phyloP scores from a whole-genome alignment of 2,329 filamentous ascomycete genomes.

The Penicillium hordei region DNA sequence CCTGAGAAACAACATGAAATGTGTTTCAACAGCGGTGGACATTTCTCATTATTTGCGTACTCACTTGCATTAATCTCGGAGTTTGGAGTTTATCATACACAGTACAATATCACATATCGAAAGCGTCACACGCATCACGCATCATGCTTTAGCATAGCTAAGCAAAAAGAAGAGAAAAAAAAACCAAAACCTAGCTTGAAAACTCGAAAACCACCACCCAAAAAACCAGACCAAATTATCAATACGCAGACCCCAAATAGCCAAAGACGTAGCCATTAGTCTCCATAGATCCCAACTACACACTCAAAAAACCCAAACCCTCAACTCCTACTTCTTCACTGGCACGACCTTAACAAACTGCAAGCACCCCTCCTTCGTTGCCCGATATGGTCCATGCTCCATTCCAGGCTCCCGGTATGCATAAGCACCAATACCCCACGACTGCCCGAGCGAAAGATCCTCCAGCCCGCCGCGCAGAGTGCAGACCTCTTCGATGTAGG shows the following conservation, averaged over 20 bases:
- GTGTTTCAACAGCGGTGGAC: not conserved
- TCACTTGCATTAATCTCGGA: not conserved
- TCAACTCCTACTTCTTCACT: not conserved
- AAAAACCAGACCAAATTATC: not conserved
- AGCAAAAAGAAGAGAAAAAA: not conserved
- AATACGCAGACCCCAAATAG: not conserved
- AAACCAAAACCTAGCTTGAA: not conserved
- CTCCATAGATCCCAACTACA: not conserved
- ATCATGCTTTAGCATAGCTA: not conserved
- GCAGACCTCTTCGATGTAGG: constrained; percentile 43
- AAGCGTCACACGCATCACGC: not conserved
- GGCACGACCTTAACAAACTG: constrained; percentile 31
- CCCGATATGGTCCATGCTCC: constrained; percentile 42
- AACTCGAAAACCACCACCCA: not conserved
- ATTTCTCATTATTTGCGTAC: not conserved
- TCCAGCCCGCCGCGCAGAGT: constrained; percentile 39
- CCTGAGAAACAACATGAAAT: not conserved
- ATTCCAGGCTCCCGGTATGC: constrained; percentile 44
- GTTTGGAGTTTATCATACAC: not conserved
- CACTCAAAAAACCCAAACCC: not conserved
- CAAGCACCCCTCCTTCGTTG: constrained; percentile 38
- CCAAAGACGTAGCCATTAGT: not conserved
- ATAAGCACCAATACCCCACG: constrained; percentile 40
- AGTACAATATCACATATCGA: not conserved
- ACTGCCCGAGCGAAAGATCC: constrained; percentile 32